phyloP scores from a whole-genome alignment of 768 basidiomycete genomes.

The Boletellus ananiceps region DNA sequence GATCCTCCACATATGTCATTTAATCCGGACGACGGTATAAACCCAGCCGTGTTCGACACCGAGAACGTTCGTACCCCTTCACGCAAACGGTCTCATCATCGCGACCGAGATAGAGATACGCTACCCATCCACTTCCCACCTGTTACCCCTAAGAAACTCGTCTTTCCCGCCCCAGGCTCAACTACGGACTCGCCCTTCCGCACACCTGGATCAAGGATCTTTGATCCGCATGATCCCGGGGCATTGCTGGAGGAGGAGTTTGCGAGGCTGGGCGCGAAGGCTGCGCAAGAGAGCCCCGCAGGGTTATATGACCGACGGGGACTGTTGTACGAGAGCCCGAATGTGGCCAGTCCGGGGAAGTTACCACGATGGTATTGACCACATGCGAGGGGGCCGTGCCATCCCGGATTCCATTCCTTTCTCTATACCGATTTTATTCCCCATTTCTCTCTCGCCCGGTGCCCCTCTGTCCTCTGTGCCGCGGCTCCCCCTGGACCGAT shows the following conservation, averaged over 20 bases:
- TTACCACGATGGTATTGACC: slow-evolving; percentile 49
- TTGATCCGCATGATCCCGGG: slow-evolving; percentile 70
- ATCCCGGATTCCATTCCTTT: neutral
- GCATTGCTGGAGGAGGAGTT: slow-evolving; percentile 71
- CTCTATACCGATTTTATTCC: neutral
- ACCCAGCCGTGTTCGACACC: slow-evolving; percentile 35
- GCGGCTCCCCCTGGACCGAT: neutral
- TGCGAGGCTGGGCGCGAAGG: slow-evolving; percentile 42
- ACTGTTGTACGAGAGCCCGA: slow-evolving; percentile 74
- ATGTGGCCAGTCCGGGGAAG: slow-evolving; percentile 50
- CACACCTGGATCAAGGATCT: slow-evolving; percentile 47
- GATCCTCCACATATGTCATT: slow-evolving; percentile 48
- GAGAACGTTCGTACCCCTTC: slow-evolving; percentile 43
- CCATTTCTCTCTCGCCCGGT: neutral
- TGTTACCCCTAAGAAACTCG: slow-evolving; percentile 42
- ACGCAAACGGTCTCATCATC: slow-evolving; percentile 36
- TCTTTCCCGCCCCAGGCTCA: slow-evolving; percentile 29
- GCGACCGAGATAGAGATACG: slow-evolving; percentile 20
- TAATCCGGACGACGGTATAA: slow-evolving; percentile 29
- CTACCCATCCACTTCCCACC: slow-evolving; percentile 29
- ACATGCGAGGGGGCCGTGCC: neutral
- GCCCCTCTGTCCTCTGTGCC: neutral
- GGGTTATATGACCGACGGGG: slow-evolving; percentile 61
- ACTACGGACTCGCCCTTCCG: slow-evolving; percentile 42
- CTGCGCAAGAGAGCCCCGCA: slow-evolving; percentile 54